Percentiles rank a stretch among this genome's conserved stretches.
Conservation (phyloP, 306 rosid genomes). For the Adenanthera pavonina region DNA sequence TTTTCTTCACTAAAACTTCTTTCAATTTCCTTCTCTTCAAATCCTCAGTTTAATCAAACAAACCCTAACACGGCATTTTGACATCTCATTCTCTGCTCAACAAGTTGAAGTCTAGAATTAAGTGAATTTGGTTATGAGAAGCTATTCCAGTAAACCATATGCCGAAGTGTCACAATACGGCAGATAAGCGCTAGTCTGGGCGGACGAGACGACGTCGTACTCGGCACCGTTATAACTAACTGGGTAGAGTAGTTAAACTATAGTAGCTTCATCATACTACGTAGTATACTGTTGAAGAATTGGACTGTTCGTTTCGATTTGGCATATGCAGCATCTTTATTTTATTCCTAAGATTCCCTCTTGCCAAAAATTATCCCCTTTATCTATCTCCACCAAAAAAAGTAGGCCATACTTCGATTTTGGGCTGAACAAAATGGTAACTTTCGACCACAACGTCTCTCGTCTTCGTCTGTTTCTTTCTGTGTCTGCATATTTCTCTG, state of each 20-base stretch:
- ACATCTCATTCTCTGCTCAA: no score
- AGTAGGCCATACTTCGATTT: not conserved
- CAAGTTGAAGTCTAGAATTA: no score
- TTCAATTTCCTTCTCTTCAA: no score
- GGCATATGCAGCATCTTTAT: slow-evolving; percentile 32
- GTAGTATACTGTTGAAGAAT: not conserved
- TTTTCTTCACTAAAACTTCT: no score
- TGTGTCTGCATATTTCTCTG: not conserved
- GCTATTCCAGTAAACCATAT: no score
- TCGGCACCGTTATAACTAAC: not conserved
- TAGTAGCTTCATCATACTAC: no score
- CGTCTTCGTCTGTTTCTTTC: not conserved
- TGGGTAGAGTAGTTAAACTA: not conserved
- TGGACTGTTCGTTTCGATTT: not conserved
- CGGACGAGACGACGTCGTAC: no score
- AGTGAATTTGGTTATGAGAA: no score
- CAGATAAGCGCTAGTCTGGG: no score
- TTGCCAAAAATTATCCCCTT: not conserved
- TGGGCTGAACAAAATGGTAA: slow-evolving; percentile 26
- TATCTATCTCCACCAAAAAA: not conserved
- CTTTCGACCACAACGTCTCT: not conserved
- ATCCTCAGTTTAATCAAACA: no score
- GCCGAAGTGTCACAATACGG: no score
- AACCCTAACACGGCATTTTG: no score
- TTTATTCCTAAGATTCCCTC: slow-evolving; percentile 35